Evolutionary conservation across 108 stramenopile species (phyloP).

Genomic region (Nannochloropsis gaditana): DNA sequence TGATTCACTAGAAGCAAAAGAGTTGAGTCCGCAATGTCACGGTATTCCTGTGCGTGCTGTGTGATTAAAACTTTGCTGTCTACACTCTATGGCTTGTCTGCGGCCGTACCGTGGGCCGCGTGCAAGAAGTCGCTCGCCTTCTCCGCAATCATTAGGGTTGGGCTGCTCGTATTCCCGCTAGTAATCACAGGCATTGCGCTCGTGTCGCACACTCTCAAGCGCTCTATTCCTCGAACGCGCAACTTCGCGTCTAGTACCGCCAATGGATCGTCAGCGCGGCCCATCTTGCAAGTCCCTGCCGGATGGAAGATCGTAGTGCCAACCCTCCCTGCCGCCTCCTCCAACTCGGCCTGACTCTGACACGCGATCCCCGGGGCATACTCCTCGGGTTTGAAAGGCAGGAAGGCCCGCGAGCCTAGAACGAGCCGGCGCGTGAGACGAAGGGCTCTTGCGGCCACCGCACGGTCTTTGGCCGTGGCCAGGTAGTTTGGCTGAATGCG

Average conservation of each 20-base stretch:
- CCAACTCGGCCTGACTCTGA: neutral
- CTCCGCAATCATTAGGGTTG: conserved; percentile 41
- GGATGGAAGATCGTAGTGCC: conserved; percentile 54
- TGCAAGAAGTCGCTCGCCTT: conserved; percentile 38
- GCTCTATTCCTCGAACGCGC: conserved; percentile 29
- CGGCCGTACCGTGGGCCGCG: neutral
- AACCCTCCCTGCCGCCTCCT: neutral
- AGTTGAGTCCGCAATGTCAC: no score
- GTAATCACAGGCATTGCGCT: conserved; percentile 47
- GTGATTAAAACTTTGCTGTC: no score
- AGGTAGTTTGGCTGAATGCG: conserved; percentile 2
- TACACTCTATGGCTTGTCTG: no score
- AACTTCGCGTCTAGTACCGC: conserved; percentile 40
- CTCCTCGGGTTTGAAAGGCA: neutral
- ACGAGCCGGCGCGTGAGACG: neutral
- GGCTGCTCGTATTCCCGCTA: conserved; percentile 51
- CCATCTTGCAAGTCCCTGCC: conserved; percentile 46
- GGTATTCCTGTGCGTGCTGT: no score
- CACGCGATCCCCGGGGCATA: neutral
- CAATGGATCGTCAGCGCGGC: conserved; percentile 24
- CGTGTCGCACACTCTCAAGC: conserved; percentile 43
- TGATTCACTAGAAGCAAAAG: no score
- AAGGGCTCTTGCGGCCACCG: neutral
- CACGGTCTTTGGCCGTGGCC: neutral
- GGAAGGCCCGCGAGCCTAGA: neutral